Base-by-base conservation (phyloP, 2,329 filamentous ascomycete genomes). In the Rosellinia necatrix region DNA sequence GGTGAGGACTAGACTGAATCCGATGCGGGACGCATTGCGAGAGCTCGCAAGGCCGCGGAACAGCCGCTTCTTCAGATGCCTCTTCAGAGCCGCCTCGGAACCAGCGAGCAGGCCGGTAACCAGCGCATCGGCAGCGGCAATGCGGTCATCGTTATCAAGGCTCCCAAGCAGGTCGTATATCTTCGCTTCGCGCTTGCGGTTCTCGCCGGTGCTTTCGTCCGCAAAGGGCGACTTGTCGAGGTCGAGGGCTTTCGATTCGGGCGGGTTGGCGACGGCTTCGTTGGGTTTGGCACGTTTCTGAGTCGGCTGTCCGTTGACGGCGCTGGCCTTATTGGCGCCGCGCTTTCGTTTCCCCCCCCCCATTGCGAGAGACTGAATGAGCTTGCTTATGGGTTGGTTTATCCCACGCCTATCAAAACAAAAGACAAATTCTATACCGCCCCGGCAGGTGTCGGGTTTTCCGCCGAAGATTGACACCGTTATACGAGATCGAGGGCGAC, bases 31-130 rank as follows among this genome's bases (percentile, higher is more conserved):
- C 10, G 90, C 91, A 75, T 96, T 96, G 54, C 91, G 87, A 51
- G 91, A 88, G 71, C 92, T 97, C 59, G 92, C 92, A 15, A 97
- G 84, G 35, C 94, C 94, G 51, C 90, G 86, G 71, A 97, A 91
- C 32, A 99, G 78, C 22, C 89, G 82, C 68, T 83, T 83, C 61
- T 85, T 82, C 25, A 88, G 74, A 64, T 88, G 85, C 56, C 83
- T 76, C 63, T 79, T 71, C 12, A 88, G 74, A 2, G 83, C 79
- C 1, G 74, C 64, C 68, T 87, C 83, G 17, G 81, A 72, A 38
- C 74, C 76, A 34, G 71, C 78, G 1, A 87, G 68, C 1, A 88
- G 76, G 6, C 80, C 79, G 0, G 80, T 81, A 5, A 87, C 72
- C 27, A 87, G 81, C 19, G 78, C 81, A 58, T 81, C 79, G 25